These are phyloP conservation scores for Cutaneotrichosporon curvatum DNA, from an alignment of 1,284 basidiomycete genomes.

Conservation along the genomic window DNA sequence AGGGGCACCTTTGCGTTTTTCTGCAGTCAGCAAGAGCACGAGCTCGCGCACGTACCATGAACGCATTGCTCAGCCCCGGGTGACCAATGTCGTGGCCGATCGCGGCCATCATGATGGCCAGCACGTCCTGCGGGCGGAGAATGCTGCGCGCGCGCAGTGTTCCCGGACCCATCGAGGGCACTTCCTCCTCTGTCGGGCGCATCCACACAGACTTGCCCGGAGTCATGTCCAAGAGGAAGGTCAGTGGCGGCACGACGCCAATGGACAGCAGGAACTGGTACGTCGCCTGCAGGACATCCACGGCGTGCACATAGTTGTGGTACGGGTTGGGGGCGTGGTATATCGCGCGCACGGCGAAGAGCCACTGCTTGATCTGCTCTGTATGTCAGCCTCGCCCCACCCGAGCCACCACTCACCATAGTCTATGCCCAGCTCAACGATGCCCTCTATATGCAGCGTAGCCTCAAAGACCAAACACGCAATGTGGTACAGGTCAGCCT, in stretches of 20 bases:
- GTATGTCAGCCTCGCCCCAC: background rate
- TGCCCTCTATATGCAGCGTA: constrained; percentile 55
- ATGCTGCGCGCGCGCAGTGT: constrained; percentile 44
- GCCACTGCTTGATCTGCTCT: constrained; percentile 62
- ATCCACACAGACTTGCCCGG: constrained; percentile 27
- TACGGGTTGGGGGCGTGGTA: constrained; percentile 86
- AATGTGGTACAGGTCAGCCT: constrained; percentile 72
- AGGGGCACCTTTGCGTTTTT: constrained; percentile 86
- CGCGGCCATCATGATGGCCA: constrained; percentile 76
- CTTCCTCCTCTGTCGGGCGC: constrained; percentile 20
- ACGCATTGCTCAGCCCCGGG: constrained; percentile 81
- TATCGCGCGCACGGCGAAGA: constrained; percentile 72
- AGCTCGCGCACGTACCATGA: constrained; percentile 61
- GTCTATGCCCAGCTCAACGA: constrained; percentile 58
- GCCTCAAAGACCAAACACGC: constrained; percentile 64
- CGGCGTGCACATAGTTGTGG: constrained; percentile 90
- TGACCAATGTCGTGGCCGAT: constrained; percentile 95
- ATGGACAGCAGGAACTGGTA: constrained; percentile 73
- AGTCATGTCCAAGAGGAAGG: constrained; percentile 29
- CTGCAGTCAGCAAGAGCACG: constrained; percentile 46
- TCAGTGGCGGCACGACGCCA: constrained; percentile 69
- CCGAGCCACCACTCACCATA: no score
- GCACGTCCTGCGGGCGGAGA: constrained; percentile 63
- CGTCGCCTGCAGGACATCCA: constrained; percentile 87
- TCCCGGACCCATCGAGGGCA: constrained; percentile 21